phyloP scores from a whole-genome alignment of 345 rosid species.

The Luvunga scandens region DNA sequence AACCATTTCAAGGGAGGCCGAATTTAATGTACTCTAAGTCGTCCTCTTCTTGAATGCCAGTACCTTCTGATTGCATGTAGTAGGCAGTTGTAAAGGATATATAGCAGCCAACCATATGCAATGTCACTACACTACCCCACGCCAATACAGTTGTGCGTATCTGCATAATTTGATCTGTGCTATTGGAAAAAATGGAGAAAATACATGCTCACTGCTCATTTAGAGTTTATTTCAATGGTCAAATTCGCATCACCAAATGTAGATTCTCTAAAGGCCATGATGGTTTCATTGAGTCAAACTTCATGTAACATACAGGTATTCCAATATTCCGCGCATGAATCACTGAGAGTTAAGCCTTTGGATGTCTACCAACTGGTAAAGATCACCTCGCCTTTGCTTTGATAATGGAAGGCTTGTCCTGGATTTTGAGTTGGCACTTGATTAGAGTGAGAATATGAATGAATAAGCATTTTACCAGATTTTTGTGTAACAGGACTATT shows the following conservation, averaged over 20 bases:
- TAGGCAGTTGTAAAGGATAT: not conserved
- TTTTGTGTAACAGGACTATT: not conserved
- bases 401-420: conserved; percentile 73
- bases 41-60: conserved; percentile 14
- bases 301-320: not conserved
- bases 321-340: not conserved
- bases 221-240: not conserved
- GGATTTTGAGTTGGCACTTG: not conserved
- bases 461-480: not conserved
- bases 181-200: not conserved
- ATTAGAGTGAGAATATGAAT: not conserved
- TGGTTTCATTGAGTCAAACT: not conserved
- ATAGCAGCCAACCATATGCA: not conserved
- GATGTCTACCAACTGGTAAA: conserved; percentile 52
- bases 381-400: conserved; percentile 53
- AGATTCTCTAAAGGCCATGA: not conserved
- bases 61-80: not conserved
- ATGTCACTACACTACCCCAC: not conserved
- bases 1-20: not conserved
- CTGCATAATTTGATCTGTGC: not conserved
- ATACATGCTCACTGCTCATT: not conserved
- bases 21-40: not conserved
- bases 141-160: not conserved
- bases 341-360: conserved; percentile 33
- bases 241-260: not conserved